phyloP scores from a whole-genome alignment of 2,329 filamentous ascomycete species.

The Ceratocystis diversiconidia region DNA sequence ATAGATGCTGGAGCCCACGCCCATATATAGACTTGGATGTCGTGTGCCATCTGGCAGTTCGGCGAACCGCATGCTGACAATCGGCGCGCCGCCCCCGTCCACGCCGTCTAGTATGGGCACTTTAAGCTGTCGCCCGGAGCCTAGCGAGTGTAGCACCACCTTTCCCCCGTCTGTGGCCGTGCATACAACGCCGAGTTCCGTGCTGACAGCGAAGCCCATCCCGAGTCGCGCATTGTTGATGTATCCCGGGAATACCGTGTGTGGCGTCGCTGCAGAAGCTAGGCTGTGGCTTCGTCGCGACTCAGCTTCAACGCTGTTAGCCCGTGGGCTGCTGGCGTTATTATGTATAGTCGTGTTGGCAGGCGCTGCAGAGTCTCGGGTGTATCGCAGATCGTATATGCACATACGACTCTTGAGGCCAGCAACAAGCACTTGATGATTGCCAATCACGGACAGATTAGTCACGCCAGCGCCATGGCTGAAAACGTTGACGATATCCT shows the following conservation, averaged over 20 bases:
- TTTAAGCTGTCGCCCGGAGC: conserved; percentile 30
- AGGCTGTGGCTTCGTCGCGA: not conserved
- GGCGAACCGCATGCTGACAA: conserved; percentile 12
- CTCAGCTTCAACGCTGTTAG: not conserved
- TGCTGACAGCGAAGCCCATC: conserved; percentile 39
- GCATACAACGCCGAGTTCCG: conserved; percentile 36
- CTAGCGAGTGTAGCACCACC: conserved; percentile 36
- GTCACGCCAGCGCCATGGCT: conserved; percentile 9
- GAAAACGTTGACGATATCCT: conserved; percentile 8
- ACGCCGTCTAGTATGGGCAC: conserved; percentile 16
- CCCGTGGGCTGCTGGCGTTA: conserved; percentile 2
- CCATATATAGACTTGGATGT: conserved; percentile 12
- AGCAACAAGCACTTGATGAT: conserved; percentile 35
- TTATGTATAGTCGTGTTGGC: not conserved
- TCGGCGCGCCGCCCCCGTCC: conserved; percentile 9
- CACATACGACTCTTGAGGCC: conserved; percentile 37
- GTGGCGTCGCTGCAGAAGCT: conserved; percentile 23
- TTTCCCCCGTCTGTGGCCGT: conserved; percentile 38
- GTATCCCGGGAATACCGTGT: conserved; percentile 37
- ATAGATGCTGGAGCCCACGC: conserved; percentile 10
- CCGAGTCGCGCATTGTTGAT: conserved; percentile 34
- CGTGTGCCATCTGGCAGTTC: conserved; percentile 10
- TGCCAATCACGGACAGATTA: conserved; percentile 1
- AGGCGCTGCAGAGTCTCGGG: not conserved
- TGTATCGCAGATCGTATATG: conserved; percentile 43